A percentile compares a stretch with the other conserved stretches of the same genome.
These are phyloP conservation scores for Astrothelium subdiscretum DNA, from an alignment of 495 filamentous ascomycete species.

Conservation along the genomic window DNA sequence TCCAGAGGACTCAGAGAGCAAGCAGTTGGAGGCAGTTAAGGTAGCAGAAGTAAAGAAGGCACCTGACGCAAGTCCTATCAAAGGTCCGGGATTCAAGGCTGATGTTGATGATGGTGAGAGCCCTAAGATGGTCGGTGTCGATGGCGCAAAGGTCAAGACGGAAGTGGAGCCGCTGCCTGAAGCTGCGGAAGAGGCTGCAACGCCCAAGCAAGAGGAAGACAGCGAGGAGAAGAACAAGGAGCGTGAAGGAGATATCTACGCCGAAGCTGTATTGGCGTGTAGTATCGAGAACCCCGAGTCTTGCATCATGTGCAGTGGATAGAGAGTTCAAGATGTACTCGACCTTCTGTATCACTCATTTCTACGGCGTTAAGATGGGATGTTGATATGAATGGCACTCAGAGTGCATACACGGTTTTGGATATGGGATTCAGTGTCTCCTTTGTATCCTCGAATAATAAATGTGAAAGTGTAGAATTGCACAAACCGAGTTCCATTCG, in stretches of 20 bases:
- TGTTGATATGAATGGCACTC: not conserved
- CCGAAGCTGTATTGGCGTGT: constrained; percentile 77
- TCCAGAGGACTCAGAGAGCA: constrained; percentile 34
- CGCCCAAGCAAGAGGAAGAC: constrained; percentile 54
- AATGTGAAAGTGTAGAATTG: not conserved
- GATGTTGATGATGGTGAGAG: constrained; percentile 60
- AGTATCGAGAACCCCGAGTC: constrained; percentile 86
- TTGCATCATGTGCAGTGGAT: constrained; percentile 87
- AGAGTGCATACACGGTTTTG: not conserved
- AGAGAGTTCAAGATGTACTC: constrained; percentile 1
- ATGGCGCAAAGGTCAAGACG: constrained; percentile 44
- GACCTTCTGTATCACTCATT: not conserved
- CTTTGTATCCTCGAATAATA: not conserved
- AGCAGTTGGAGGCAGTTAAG: constrained; percentile 21
- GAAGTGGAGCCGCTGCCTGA: constrained; percentile 46
- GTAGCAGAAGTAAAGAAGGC: not conserved
- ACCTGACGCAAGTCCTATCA: constrained; percentile 26
- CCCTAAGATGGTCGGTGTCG: constrained; percentile 60
- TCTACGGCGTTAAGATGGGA: not conserved
- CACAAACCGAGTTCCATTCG: no score
- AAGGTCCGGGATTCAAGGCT: constrained; percentile 49
- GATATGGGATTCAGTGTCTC: not conserved
- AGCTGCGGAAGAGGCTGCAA: constrained; percentile 24
- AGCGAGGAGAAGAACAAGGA: constrained; percentile 51
- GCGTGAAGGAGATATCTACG: constrained; percentile 83